Base-by-base conservation (phyloP, 176 grass and related monocot species). In the Carex littledalei region DNA sequence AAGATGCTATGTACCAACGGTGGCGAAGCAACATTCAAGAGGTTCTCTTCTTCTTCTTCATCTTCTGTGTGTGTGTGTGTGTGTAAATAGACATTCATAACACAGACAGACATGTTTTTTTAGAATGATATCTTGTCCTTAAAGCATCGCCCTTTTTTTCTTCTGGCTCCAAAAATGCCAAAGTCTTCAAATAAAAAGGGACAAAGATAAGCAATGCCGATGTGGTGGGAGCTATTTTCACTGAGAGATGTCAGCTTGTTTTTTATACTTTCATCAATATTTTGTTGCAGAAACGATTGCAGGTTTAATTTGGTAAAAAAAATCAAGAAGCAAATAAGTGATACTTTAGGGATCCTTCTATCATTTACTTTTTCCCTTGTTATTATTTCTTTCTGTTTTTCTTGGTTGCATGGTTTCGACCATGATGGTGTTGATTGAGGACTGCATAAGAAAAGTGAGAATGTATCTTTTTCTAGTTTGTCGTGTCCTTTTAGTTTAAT, bases 11-110 rank as follows among this genome's bases (percentile, higher is more conserved):
- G 89, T 98, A 98, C 78, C 91, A 59, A 87, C 92, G 89, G 59
- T 98, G 96, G 96, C 86, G 96, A 90, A 95, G 84, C 85, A 95
- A 98, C 64, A 68, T 98, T 45, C 89, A 98, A 87, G 96, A 98
- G 96, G 96, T 98, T 72, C 70, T 88, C 63, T 50, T 83, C 67
- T 72, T 79, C 86, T 69, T 90, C 29, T 50, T 57, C 47, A 18
- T 52, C 35, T 63, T 41, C 20, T 78, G 2, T 10, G 10, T 50
- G 6, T 17, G n/a, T 77, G 41, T 10, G 3, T 10, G 4, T 8
- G 5, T 71, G 34, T 39, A 32, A 37, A 16, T 14, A 34, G 13
- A 22, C 29, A 67, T 34, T 32, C 3, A 34, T 34, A 67, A 31
- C 63, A 66, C 26, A 66, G 7, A 65, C 20, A 67, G 13, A 15